Percentiles rank a stretch among this genome's conserved stretches.
Evolutionary conservation across 345 rosid genomes (phyloP).

Genomic region (Camelina sativa): DNA sequence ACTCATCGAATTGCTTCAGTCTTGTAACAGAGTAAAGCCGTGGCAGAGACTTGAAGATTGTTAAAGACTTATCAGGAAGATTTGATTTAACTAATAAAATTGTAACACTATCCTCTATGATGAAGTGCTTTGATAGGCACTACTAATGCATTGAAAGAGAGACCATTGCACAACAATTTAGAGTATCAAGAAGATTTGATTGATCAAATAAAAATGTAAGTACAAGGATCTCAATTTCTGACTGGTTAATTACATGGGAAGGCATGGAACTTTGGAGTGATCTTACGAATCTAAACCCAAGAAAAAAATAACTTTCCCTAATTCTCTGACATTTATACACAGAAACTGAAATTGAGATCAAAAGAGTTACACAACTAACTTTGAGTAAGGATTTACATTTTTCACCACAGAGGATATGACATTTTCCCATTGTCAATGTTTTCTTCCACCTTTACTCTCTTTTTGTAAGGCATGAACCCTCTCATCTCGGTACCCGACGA

Average conservation of each 20-base stretch:
- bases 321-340: conserved; percentile 28
- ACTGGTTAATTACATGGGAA: conserved; percentile 7
- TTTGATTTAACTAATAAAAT: too few species aligned
- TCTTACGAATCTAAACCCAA: conserved; percentile 31
- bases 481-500: conserved; percentile 32
- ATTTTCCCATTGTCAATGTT: conserved; percentile 18
- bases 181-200: neutral
- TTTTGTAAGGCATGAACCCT: conserved; percentile 73
- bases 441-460: conserved; percentile 48
- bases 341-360: conserved; percentile 30
- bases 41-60: too few species aligned
- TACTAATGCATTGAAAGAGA: neutral
- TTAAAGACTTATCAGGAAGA: too few species aligned
- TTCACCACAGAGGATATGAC: conserved; percentile 36
- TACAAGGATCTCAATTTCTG: conserved; percentile 18
- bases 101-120: neutral
- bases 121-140: neutral
- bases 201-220: neutral
- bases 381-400: conserved; percentile 3
- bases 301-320: conserved; percentile 10
- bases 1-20: too few species aligned
- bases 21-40: too few species aligned
- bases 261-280: conserved; percentile 16
- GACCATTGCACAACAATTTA: neutral
- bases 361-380: conserved; percentile 25